Conservation (phyloP, 176 grass and related monocot genomes). For the Bothriochloa decipiens region DNA sequence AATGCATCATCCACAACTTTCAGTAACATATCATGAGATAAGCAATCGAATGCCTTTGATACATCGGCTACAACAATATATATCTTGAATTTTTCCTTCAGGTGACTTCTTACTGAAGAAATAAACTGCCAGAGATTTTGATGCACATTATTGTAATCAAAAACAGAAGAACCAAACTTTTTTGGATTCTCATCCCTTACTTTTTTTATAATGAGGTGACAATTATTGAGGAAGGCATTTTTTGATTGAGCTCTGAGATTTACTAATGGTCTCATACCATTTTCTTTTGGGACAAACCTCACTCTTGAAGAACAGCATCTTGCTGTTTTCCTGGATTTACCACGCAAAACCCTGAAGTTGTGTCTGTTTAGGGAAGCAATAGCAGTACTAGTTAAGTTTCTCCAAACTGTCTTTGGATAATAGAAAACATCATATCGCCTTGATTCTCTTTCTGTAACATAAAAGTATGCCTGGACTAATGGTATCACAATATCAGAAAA, state of each 20-base stretch:
- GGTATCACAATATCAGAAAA: constrained; percentile 79
- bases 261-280: constrained; percentile 70
- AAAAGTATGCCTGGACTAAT: constrained; percentile 73
- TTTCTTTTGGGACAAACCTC: constrained; percentile 84
- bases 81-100: constrained; percentile 48
- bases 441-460: constrained; percentile 85
- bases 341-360: constrained; percentile 48
- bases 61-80: constrained; percentile 96
- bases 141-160: constrained; percentile 78
- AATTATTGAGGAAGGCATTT: constrained; percentile 50
- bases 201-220: constrained; percentile 65
- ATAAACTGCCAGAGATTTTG: constrained; percentile 63
- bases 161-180: constrained; percentile 90
- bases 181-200: constrained; percentile 68
- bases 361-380: constrained; percentile 59
- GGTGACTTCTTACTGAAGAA: constrained; percentile 48
- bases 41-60: constrained; percentile 82
- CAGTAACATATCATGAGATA: constrained; percentile 69
- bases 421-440: constrained; percentile 83
- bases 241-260: constrained; percentile 66
- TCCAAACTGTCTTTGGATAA: constrained; percentile 87
- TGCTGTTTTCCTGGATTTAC: constrained; percentile 38
- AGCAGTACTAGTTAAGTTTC: constrained; percentile 48
- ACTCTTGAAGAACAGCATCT: constrained; percentile 60
- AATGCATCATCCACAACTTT: constrained; percentile 63